Conservation (phyloP, 2,329 filamentous ascomycete species). For the Penicillium oxalicum region DNA sequence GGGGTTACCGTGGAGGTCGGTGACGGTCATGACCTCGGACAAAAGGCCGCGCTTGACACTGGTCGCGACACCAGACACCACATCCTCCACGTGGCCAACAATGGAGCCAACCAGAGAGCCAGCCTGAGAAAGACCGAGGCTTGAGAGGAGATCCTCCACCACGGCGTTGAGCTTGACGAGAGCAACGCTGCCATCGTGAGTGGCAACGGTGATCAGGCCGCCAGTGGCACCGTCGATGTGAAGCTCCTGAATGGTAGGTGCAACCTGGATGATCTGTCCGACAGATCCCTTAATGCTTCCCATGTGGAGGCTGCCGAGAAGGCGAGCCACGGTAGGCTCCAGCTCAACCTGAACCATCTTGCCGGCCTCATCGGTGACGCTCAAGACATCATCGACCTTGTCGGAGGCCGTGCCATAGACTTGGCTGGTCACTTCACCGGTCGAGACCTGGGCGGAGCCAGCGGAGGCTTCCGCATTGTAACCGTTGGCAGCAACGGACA, state of each 20-base stretch:
- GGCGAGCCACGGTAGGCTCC: conserved; percentile 13
- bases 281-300: conserved; percentile 10
- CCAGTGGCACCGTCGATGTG: conserved; percentile 14
- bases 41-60: conserved; percentile 10
- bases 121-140: conserved; percentile 12
- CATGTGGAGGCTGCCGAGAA: conserved; percentile 15
- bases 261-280: conserved; percentile 16
- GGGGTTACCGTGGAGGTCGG: conserved; percentile 9
- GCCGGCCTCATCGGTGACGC: conserved; percentile 11
- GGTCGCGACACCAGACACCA: conserved; percentile 1
- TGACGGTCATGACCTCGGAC: conserved; percentile 12
- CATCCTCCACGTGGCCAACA: conserved; percentile 13
- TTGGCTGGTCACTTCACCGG: not conserved
- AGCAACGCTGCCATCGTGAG: conserved; percentile 13
- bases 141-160: conserved; percentile 12
- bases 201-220: conserved; percentile 21
- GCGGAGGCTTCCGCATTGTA: not conserved
- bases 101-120: conserved; percentile 13
- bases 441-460: conserved; percentile 2
- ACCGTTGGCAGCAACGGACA: not conserved
- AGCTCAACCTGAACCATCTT: conserved; percentile 19
- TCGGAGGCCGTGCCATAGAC: not conserved
- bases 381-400: conserved; percentile 12
- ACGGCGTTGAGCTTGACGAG: conserved; percentile 14
- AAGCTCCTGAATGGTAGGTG: conserved; percentile 15